Conservation (phyloP, 164 flowering plant species). For the Dillenia suffruticosa region DNA sequence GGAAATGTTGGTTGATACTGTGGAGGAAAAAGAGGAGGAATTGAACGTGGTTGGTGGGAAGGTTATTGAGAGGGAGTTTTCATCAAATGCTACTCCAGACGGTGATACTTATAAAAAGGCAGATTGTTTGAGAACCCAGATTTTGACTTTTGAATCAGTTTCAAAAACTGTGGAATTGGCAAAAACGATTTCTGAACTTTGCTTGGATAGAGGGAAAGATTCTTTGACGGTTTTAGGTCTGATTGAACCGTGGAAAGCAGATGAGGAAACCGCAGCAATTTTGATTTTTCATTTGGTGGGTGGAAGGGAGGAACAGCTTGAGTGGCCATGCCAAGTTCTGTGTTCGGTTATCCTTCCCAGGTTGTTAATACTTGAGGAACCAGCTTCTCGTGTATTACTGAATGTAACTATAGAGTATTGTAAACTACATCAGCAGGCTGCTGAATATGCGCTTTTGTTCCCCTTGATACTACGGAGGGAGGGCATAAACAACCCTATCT, state of each 20-base stretch:
- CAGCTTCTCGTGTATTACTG: slow-evolving; percentile 56
- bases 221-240: slow-evolving; percentile 35
- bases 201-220: slow-evolving; percentile 19
- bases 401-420: slow-evolving; percentile 47
- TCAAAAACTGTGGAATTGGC: slow-evolving; percentile 34
- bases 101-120: slow-evolving; percentile 36
- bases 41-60: slow-evolving; percentile 15
- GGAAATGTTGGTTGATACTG: slow-evolving; percentile 12
- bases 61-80: slow-evolving; percentile 14
- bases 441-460: slow-evolving; percentile 54
- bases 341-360: slow-evolving; percentile 64
- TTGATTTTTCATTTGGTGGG: slow-evolving; percentile 41
- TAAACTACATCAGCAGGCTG: slow-evolving; percentile 59
- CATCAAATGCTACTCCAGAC: slow-evolving; percentile 16
- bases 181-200: slow-evolving; percentile 43
- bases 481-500: slow-evolving; percentile 53
- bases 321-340: slow-evolving; percentile 59
- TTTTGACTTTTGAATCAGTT: slow-evolving; percentile 37
- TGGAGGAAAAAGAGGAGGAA: slow-evolving; percentile 18
- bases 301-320: slow-evolving; percentile 30
- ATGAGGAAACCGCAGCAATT: slow-evolving; percentile 56
- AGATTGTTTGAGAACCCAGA: slow-evolving; percentile 26
- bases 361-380: slow-evolving; percentile 45
- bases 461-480: slow-evolving; percentile 43
- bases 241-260: slow-evolving; percentile 70